These are phyloP conservation scores for Metschnikowia kofuensis DNA, from an alignment of 805 yeast genomes.

Conservation along the genomic window DNA sequence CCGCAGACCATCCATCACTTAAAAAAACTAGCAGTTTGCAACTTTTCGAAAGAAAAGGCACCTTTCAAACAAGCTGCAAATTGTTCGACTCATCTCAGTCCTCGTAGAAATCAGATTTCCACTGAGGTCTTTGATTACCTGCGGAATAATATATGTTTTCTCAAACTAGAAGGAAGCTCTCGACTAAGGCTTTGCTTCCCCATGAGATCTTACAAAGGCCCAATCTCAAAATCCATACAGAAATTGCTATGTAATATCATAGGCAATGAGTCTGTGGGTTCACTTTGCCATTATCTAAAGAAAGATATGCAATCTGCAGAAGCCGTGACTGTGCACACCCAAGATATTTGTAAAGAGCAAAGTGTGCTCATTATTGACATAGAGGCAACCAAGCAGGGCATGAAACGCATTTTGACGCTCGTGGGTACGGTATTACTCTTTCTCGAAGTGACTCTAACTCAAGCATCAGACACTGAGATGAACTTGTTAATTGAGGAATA, in stretches of 20 bases:
- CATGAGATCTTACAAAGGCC: constrained; percentile 10
- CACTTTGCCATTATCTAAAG: constrained; percentile 44
- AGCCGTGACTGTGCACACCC: constrained; percentile 41
- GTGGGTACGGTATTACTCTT: constrained; percentile 33
- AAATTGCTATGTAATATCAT: constrained; percentile 53
- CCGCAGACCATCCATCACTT: constrained; percentile 62
- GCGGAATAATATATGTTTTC: not conserved
- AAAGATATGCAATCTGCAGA: constrained; percentile 30
- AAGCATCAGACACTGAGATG: constrained; percentile 18
- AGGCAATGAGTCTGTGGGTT: constrained; percentile 59
- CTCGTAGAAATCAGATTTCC: not conserved
- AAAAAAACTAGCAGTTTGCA: constrained; percentile 50
- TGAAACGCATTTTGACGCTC: constrained; percentile 31
- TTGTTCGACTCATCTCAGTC: too few species aligned
- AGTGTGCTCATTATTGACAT: constrained; percentile 49
- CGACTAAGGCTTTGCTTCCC: constrained; percentile 49
- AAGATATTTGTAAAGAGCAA: constrained; percentile 34
- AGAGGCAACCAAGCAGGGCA: constrained; percentile 46
- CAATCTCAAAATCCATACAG: constrained; percentile 23
- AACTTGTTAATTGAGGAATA: constrained; percentile 46
- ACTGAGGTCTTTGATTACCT: not conserved
- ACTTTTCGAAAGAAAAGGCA: not conserved
- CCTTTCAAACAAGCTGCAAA: too few species aligned
- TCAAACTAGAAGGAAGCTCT: constrained; percentile 7
- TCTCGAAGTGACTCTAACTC: constrained; percentile 12